A percentile compares a stretch with the other conserved stretches of the same genome.
Evolutionary conservation across 1,139 yeast species (phyloP).

Genomic region (Blastobotrys malaysiensis): DNA sequence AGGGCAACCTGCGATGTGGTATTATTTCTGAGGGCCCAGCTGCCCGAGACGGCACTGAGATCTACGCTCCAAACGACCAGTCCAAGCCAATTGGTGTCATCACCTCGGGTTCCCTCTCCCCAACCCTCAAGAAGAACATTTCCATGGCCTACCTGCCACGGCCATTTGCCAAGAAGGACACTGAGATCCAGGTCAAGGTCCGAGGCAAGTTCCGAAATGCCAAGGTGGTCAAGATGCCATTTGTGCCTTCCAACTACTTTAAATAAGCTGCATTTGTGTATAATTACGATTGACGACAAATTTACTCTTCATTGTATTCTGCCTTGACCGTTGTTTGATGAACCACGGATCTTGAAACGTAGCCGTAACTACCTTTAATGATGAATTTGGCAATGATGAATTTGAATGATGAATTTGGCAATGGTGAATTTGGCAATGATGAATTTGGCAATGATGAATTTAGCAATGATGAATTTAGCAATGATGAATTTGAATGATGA

Average conservation of each 20-base stretch:
- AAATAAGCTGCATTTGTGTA: conserved; percentile 29
- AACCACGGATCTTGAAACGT: too few relatives aligned
- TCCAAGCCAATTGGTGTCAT: conserved; percentile 62
- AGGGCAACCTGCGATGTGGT: conserved; percentile 68
- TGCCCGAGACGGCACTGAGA: conserved; percentile 77
- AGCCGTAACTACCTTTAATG: too few relatives aligned
- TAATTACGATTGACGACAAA: neutral
- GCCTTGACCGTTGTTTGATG: too few relatives aligned
- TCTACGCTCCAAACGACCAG: conserved; percentile 48
- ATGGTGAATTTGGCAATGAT: too few relatives aligned
- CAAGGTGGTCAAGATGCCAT: conserved; percentile 72
- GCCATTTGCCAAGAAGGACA: conserved; percentile 68
- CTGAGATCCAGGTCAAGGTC: conserved; percentile 67
- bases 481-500: too few relatives aligned
- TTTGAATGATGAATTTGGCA: too few relatives aligned
- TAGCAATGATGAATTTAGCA: too few relatives aligned
- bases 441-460: too few relatives aligned
- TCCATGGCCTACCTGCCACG: conserved; percentile 88
- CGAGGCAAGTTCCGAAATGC: conserved; percentile 82
- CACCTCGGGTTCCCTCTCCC: conserved; percentile 90
- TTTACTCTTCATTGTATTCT: neutral
- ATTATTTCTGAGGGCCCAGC: conserved; percentile 78
- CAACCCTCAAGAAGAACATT: conserved; percentile 70
- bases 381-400: too few relatives aligned
- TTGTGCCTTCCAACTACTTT: conserved; percentile 68